Evolutionary conservation across 2,329 filamentous ascomycete species (phyloP).

Genomic region (Aspergillus floridensis): DNA sequence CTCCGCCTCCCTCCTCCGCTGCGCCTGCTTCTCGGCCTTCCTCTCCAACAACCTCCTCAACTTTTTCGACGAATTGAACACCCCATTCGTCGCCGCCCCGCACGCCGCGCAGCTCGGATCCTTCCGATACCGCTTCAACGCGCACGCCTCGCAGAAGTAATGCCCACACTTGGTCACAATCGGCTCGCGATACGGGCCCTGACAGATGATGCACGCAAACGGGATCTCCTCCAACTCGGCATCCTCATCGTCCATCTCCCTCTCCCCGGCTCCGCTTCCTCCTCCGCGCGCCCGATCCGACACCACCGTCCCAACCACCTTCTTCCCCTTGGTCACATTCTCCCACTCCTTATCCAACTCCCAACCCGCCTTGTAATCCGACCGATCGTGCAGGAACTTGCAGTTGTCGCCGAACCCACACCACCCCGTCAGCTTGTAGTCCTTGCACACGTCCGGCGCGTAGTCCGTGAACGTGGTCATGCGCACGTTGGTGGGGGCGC

Average conservation of each 20-base stretch:
- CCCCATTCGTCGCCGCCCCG: constrained; percentile 77
- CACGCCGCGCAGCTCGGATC: constrained; percentile 85
- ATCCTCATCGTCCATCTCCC: constrained; percentile 61
- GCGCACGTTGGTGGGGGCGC: constrained; percentile 80
- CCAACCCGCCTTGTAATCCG: constrained; percentile 82
- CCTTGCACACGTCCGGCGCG: constrained; percentile 90
- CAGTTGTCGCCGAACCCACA: constrained; percentile 75
- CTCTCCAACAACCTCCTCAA: constrained; percentile 75
- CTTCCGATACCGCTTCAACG: constrained; percentile 79
- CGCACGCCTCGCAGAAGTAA: constrained; percentile 93
- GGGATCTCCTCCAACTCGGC: constrained; percentile 78
- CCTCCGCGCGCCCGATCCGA: constrained; percentile 43
- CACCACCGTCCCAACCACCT: constrained; percentile 47
- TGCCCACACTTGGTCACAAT: constrained; percentile 89
- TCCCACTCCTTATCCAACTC: constrained; percentile 96
- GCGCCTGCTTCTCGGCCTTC: constrained; percentile 59
- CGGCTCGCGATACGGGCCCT: constrained; percentile 71
- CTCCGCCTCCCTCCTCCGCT: constrained; percentile 52
- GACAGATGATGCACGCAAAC: constrained; percentile 86
- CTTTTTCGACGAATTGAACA: constrained; percentile 85
- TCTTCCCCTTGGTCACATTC: constrained; percentile 63
- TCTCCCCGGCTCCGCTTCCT: constrained; percentile 42
- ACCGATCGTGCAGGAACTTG: constrained; percentile 64
- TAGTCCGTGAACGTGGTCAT: constrained; percentile 90
- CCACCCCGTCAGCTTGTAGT: constrained; percentile 77